Base-by-base conservation (phyloP, 2,329 filamentous ascomycete species). In the Aspergillus sp. region DNA sequence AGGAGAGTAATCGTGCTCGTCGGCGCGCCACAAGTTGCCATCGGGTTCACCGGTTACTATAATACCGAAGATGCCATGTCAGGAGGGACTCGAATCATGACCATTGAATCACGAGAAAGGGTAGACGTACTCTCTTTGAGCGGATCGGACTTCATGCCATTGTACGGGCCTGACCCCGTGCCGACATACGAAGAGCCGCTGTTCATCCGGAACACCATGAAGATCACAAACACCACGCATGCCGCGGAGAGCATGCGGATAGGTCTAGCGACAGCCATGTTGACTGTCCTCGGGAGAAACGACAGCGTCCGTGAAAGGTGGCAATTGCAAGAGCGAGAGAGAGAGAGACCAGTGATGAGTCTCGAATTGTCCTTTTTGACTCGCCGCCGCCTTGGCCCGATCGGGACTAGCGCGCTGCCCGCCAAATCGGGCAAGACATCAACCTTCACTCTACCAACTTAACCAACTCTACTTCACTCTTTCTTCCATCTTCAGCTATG, bases 191-290 rank as follows among this genome's bases (percentile, higher is more conserved):
- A 49, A 61, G 58, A 58, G 67, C 62, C 82, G 61, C 84, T 84
- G 73, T 90, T 86, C 67, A 95, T 80, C 70, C 90, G 88, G 65
- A 90, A 88, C 64, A 96, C 76, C 68, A 96, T 86, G 75, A 93
- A 92, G 61, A 90, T 81, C 80, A 91, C 90, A 64, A 96, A 79
- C 60, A 90, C 75, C 67, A 90, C 78, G 63, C 88, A 90, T 61
- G 86, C 81, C 64, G 90, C 82, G 65, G 86, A 89, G 71, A 96
- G 81, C 70, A 90, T 86, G 77, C 93, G 87, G 72, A 96, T 88
- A 57, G 91, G 90, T 80, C 88, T 88, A 71, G 91, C 90, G 72
- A 96, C 82, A 69, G 89, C 90, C 92, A 96, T 96, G 58, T 62
- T 71, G 67, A 61, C 66, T 61, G 64, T 40, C 60, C 63, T 59